Percentiles rank a stretch among this genome's conserved stretches.
These are phyloP conservation scores for Podaxis mareebaensis DNA, from an alignment of 768 basidiomycete genomes.

Conservation along the genomic window DNA sequence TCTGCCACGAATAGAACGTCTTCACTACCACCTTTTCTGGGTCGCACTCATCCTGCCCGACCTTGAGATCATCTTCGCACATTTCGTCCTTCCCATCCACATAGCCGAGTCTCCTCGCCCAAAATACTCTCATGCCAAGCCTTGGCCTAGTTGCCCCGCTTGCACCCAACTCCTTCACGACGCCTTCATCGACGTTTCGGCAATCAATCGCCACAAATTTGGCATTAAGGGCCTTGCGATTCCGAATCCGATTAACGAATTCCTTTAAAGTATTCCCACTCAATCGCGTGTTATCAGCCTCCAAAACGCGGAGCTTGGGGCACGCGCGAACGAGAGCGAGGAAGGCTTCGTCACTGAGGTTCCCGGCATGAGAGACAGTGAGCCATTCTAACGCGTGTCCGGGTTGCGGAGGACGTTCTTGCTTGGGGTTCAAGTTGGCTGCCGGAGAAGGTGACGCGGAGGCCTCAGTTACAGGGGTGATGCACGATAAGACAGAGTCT, in stretches of 20 bases:
- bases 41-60: constrained; percentile 84
- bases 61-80: constrained; percentile 54
- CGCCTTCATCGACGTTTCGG: constrained; percentile 60
- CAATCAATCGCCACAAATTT: constrained; percentile 76
- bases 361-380: constrained; percentile 64
- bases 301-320: constrained; percentile 60
- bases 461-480: constrained; percentile 50
- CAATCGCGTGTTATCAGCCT: constrained; percentile 81
- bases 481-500: constrained; percentile 63
- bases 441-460: background rate
- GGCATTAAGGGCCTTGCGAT: constrained; percentile 50
- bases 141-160: constrained; percentile 61
- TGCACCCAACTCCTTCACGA: constrained; percentile 56
- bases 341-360: constrained; percentile 66
- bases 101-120: constrained; percentile 67
- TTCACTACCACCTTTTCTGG: constrained; percentile 71
- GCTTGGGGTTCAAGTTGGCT: background rate
- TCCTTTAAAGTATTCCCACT: constrained; percentile 59
- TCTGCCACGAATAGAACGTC: constrained; percentile 87
- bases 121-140: constrained; percentile 73
- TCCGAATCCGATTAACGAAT: constrained; percentile 59
- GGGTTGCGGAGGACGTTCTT: constrained; percentile 36
- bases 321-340: constrained; percentile 65
- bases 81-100: constrained; percentile 70
- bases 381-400: constrained; percentile 76